phyloP scores from a whole-genome alignment of 1,284 basidiomycete species.

The Phellinidium pouzarii region DNA sequence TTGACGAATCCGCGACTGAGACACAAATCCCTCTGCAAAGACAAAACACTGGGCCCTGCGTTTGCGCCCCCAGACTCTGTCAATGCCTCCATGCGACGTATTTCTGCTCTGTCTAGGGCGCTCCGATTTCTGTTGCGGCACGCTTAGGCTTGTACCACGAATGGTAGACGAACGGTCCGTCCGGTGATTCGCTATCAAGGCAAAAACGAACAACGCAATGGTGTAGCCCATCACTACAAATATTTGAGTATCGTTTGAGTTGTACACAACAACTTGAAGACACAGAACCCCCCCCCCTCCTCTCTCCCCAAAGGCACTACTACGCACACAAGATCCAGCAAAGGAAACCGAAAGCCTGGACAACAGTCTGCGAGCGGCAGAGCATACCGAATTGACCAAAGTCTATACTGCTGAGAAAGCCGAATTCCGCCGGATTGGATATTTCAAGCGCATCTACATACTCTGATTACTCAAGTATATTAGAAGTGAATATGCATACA shows the following conservation, averaged over 20 bases:
- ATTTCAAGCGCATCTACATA: constrained; percentile 5
- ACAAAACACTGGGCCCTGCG: too few relatives aligned
- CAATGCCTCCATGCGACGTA: too few relatives aligned
- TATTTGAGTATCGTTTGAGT: not conserved
- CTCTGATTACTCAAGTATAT: not conserved
- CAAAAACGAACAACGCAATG: constrained; percentile 18
- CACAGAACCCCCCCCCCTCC: too few relatives aligned
- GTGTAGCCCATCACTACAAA: constrained; percentile 16
- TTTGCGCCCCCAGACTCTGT: too few relatives aligned
- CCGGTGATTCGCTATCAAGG: constrained; percentile 9
- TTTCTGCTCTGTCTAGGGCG: too few relatives aligned
- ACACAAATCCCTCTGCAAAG: too few relatives aligned
- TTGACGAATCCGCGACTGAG: too few relatives aligned
- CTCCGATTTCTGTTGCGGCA: too few relatives aligned
- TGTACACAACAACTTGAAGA: not conserved
- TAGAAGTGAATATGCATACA: not conserved
- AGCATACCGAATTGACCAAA: constrained; percentile 8
- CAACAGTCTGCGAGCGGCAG: constrained; percentile 10
- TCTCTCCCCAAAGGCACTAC: too few relatives aligned
- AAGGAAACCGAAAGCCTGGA: constrained; percentile 14
- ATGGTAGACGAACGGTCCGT: too few relatives aligned
- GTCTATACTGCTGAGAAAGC: constrained; percentile 1
- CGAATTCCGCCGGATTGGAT: not conserved
- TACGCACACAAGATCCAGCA: constrained; percentile 17
- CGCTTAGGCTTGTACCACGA: too few relatives aligned